phyloP scores from a whole-genome alignment of 352 stramenopile genomes.

The Globisporangium canariense region DNA sequence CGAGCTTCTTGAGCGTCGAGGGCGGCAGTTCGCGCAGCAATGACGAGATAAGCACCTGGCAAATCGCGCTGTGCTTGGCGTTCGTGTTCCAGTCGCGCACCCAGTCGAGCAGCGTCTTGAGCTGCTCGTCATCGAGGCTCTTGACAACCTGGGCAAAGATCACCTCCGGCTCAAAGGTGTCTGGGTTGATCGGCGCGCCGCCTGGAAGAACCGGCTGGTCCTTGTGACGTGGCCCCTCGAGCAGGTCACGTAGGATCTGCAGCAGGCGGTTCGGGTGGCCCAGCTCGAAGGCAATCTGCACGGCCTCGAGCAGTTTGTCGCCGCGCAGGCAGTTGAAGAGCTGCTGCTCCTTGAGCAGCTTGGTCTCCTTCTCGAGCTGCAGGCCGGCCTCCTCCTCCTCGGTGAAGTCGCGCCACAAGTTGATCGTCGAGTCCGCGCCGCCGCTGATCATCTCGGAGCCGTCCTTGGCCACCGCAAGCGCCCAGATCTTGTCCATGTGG shows the following conservation, averaged over 20 bases:
- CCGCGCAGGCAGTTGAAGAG: conserved; percentile 93
- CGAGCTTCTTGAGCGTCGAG: conserved; percentile 62
- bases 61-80: conserved; percentile 91
- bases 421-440: conserved; percentile 93
- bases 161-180: conserved; percentile 52
- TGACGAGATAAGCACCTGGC: conserved; percentile 91
- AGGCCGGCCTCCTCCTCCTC: conserved; percentile 84
- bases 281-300: conserved; percentile 90
- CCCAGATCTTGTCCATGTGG: conserved; percentile 98
- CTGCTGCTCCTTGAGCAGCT: conserved; percentile 94
- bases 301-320: conserved; percentile 86
- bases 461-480: conserved; percentile 88
- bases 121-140: conserved; percentile 78
- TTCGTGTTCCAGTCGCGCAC: conserved; percentile 98
- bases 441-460: conserved; percentile 91
- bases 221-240: conserved; percentile 70
- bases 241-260: conserved; percentile 85
- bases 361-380: conserved; percentile 84
- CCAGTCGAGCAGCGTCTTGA: conserved; percentile 92
- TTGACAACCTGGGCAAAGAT: conserved; percentile 66
- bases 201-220: conserved; percentile 47
- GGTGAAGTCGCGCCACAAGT: conserved; percentile 95
- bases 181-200: conserved; percentile 36
- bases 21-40: conserved; percentile 78
- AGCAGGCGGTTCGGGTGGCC: conserved; percentile 93